Conservation (phyloP, 352 stramenopile genomes). For the Pythium vanterpoolii region DNA sequence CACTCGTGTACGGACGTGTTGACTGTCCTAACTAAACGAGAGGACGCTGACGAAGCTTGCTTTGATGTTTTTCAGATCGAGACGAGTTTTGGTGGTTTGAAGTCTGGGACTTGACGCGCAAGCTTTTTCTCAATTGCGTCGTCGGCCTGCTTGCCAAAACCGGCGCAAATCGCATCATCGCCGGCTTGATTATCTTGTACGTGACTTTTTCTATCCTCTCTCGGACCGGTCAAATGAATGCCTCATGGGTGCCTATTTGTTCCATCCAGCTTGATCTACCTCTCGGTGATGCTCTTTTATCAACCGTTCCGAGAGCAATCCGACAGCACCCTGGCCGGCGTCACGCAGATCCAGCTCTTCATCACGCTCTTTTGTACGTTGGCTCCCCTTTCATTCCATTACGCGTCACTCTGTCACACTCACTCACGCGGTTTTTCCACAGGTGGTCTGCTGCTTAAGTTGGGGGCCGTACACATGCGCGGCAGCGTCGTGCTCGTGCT, state of each 20-base stretch:
- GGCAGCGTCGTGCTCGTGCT: conserved; percentile 42
- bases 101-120: conserved; percentile 69
- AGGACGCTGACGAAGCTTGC: not conserved
- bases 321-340: conserved; percentile 55
- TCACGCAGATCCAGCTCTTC: conserved; percentile 77
- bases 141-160: conserved; percentile 59
- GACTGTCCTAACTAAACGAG: too few relatives aligned
- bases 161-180: conserved; percentile 65
- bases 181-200: conserved; percentile 65
- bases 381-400: not conserved
- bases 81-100: conserved; percentile 75
- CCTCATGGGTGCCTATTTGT: not conserved
- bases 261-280: conserved; percentile 53
- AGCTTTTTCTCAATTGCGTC: conserved; percentile 69
- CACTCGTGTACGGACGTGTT: conserved; percentile 46
- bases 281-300: conserved; percentile 71
- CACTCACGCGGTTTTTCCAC: not conserved
- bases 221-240: not conserved
- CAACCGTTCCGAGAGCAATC: conserved; percentile 62
- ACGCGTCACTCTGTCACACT: not conserved
- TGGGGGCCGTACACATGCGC: conserved; percentile 48
- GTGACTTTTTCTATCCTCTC: conserved; percentile 1
- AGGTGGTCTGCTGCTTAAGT: conserved; percentile 70
- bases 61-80: conserved; percentile 30
- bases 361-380: conserved; percentile 73